Conservation (phyloP, 2,329 filamentous ascomycete species). For the Periconia sp. region DNA sequence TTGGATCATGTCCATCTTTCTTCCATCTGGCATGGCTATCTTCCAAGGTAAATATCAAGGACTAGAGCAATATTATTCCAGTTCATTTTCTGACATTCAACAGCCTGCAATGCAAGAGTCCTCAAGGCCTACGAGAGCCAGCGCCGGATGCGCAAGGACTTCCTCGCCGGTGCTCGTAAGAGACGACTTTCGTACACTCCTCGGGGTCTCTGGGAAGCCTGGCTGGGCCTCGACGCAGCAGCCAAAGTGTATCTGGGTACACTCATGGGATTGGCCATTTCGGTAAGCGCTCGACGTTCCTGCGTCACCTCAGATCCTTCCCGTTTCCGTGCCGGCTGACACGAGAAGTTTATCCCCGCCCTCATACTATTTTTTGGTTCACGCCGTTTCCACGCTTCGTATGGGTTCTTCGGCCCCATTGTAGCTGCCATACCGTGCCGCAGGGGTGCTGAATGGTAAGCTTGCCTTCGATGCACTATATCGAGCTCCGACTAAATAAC, state of each 20-base stretch:
- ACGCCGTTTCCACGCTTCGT: constrained; percentile 65
- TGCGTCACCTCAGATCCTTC: constrained; percentile 1
- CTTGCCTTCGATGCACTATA: background rate
- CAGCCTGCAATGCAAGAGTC: constrained; percentile 45
- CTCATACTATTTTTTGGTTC: constrained; percentile 68
- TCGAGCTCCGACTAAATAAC: constrained; percentile 10
- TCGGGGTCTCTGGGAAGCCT: constrained; percentile 35
- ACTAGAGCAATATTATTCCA: background rate
- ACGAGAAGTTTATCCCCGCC: constrained; percentile 61
- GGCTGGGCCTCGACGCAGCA: constrained; percentile 38
- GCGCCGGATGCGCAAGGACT: constrained; percentile 39
- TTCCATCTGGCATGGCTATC: constrained; percentile 46
- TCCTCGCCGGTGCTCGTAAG: constrained; percentile 42
- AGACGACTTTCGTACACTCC: constrained; percentile 38
- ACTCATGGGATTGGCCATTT: constrained; percentile 32
- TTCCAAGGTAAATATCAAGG: constrained; percentile 46
- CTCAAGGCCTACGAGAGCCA: constrained; percentile 45
- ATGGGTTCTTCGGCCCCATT: constrained; percentile 61
- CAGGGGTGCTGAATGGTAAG: constrained; percentile 70
- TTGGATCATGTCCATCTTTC: constrained; percentile 47
- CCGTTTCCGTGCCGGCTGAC: too few relatives aligned
- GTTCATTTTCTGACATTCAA: constrained; percentile 6
- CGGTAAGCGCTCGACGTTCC: constrained; percentile 25
- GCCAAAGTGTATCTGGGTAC: constrained; percentile 42
- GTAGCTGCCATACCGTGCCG: constrained; percentile 52